phyloP scores from a whole-genome alignment of 2,329 filamentous ascomycete genomes.

The Diplodia intermedia region DNA sequence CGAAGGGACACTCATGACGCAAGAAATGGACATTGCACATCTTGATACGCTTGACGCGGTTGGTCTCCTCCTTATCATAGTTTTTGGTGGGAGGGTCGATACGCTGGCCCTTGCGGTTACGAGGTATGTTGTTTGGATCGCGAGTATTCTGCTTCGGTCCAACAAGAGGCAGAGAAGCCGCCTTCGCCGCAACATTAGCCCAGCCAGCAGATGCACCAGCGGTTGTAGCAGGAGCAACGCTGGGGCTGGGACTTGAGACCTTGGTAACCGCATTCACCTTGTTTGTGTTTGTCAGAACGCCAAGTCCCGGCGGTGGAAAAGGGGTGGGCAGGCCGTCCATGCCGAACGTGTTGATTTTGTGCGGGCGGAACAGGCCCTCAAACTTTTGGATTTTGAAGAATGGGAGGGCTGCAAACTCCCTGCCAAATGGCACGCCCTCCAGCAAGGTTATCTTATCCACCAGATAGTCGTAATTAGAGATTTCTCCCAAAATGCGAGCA shows the following conservation, averaged over 20 bases:
- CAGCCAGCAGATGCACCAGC: conserved; percentile 31
- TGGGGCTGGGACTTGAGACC: neutral
- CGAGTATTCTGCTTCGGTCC: conserved; percentile 15
- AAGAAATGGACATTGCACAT: conserved; percentile 69
- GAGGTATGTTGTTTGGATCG: conserved; percentile 48
- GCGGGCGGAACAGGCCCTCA: conserved; percentile 60
- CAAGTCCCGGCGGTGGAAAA: conserved; percentile 27
- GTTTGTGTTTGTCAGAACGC: neutral
- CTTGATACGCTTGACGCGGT: conserved; percentile 67
- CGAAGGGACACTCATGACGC: conserved; percentile 63
- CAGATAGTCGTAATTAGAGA: conserved; percentile 53
- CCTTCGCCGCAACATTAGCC: conserved; percentile 31
- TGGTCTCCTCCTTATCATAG: conserved; percentile 63
- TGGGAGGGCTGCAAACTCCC: conserved; percentile 58
- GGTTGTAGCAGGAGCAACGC: conserved; percentile 9
- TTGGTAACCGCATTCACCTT: conserved; percentile 14
- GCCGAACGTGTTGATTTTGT: conserved; percentile 52
- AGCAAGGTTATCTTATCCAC: conserved; percentile 61
- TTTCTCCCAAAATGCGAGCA: conserved; percentile 59
- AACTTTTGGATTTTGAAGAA: conserved; percentile 63
- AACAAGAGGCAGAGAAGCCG: conserved; percentile 31
- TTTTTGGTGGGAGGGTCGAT: conserved; percentile 60
- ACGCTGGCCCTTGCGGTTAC: conserved; percentile 66
- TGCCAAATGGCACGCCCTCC: conserved; percentile 63
- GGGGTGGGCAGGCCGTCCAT: conserved; percentile 14